phyloP scores from a whole-genome alignment of 2,329 filamentous ascomycete genomes.

The Pseudogymnoascus sp. region DNA sequence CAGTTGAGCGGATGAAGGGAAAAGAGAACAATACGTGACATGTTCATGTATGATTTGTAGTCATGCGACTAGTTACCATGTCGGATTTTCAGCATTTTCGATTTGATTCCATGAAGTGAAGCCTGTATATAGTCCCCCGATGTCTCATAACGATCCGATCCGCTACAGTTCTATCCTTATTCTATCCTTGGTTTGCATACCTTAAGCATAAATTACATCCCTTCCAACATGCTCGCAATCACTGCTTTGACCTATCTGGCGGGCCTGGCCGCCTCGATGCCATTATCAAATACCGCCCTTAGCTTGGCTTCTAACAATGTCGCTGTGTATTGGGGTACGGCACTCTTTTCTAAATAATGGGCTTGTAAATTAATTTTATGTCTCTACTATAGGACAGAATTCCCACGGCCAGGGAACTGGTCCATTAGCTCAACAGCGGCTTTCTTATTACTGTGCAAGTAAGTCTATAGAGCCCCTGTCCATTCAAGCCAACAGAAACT shows the following conservation, averaged over 20 bases:
- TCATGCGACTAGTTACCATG: neutral
- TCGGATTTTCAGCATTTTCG: neutral
- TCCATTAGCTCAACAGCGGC: constrained; percentile 41
- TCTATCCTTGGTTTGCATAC: neutral
- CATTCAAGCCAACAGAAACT: constrained; percentile 10
- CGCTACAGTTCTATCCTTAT: neutral
- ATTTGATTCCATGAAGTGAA: neutral
- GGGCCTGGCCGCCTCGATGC: constrained; percentile 26
- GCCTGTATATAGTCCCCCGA: neutral
- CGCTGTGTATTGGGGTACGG: constrained; percentile 57
- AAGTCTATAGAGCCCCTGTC: constrained; percentile 21
- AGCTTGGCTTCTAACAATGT: constrained; percentile 44
- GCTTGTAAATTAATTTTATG: constrained; percentile 12
- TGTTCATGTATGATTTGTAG: neutral
- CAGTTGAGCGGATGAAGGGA: constrained; percentile 4
- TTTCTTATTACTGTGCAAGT: constrained; percentile 52
- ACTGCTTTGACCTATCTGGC: constrained; percentile 21
- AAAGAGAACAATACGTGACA: neutral
- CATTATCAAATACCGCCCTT: constrained; percentile 32
- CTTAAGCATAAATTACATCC: neutral
- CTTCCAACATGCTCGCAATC: constrained; percentile 24
- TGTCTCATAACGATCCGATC: neutral
- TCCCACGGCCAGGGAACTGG: constrained; percentile 41
- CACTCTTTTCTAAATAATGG: neutral
- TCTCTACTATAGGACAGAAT: constrained; percentile 43